Evolutionary conservation across 78 protist species (phyloP), one percentile per base, ranked within the genome.

Genomic region (Dictyostelium intermedium): DNA sequence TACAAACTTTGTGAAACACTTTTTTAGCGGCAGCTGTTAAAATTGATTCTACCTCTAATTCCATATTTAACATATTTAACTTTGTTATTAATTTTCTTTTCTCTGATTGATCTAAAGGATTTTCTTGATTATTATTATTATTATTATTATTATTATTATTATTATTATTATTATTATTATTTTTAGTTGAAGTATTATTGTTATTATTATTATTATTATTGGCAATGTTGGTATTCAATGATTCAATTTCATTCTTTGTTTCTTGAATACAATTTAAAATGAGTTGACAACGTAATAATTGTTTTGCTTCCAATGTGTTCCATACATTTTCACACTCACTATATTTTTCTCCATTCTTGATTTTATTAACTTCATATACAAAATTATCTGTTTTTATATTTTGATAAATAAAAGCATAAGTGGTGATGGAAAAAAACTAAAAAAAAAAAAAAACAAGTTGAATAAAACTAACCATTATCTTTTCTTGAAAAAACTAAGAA

Each of bases 321-420:
- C 92, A 86, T 23, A 77, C 92, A 18, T 53, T 32, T 23, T 35
- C 50, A 86, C 92, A 86, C 60, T 86, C 92, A 14, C 39, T n/a
- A 23, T 41, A 23, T 6, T 20, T n/a, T 20, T 34, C 53, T 34
- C 9, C 25, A 34, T 20, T 34, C 60, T 56, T 86, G 13, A 86
- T 86, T 56, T 86, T 86, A 77, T 86, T 86, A 5, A 86, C 63
- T 86, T 86, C 92, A 84, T 72, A 84, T 45, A 73, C 5, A 50
- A 84, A 84, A 23, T 84, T 72, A 84, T 84, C 91, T 84, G 23
- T 50, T 50, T 25, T 63, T 25, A 3, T 23, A 25, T 11, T 41
- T 39, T 39, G 43, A 39, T 39, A 39, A 39, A 4, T 5, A 39
- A 5, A 39, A 39, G 2, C 43, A 4, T 39, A 39, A 39, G 43